Evolutionary conservation across 148 eudicot species (phyloP).

Genomic region (Silene uniflora): DNA sequence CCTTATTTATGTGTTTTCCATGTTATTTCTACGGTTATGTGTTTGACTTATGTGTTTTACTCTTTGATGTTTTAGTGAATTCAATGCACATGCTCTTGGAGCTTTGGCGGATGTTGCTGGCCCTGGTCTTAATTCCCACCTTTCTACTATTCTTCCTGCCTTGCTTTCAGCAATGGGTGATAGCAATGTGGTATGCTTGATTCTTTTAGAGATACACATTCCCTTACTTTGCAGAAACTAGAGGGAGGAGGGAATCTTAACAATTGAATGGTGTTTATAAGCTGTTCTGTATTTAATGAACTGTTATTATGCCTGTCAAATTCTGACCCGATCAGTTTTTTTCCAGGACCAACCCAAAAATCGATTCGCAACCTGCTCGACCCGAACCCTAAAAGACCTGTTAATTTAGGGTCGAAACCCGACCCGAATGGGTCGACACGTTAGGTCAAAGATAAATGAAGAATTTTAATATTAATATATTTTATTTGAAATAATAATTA

Average conservation of each 20-base stretch:
- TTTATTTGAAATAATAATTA: too few relatives aligned
- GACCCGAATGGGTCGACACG: too few relatives aligned
- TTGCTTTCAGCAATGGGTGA: constrained; percentile 84
- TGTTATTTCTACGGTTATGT: background rate
- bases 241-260: background rate
- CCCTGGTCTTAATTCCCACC: constrained; percentile 80
- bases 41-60: constrained; percentile 6
- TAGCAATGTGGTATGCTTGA: constrained; percentile 54
- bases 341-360: too few relatives aligned
- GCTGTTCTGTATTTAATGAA: constrained; percentile 1
- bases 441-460: too few relatives aligned
- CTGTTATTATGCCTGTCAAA: background rate
- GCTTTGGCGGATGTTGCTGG: constrained; percentile 99
- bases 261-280: background rate
- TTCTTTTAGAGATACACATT: background rate
- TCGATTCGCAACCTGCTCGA: too few relatives aligned
- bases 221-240: background rate
- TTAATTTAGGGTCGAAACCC: too few relatives aligned
- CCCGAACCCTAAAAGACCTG: too few relatives aligned
- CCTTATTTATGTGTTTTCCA: background rate
- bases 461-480: too few relatives aligned
- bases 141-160: constrained; percentile 74
- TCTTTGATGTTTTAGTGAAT: constrained; percentile 51
- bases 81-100: constrained; percentile 98
- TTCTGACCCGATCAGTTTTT: too few relatives aligned